Percentiles rank a stretch among this genome's conserved stretches.
Evolutionary conservation across 768 basidiomycete genomes (phyloP).

Genomic region (Pulveroboletus ravenelii): DNA sequence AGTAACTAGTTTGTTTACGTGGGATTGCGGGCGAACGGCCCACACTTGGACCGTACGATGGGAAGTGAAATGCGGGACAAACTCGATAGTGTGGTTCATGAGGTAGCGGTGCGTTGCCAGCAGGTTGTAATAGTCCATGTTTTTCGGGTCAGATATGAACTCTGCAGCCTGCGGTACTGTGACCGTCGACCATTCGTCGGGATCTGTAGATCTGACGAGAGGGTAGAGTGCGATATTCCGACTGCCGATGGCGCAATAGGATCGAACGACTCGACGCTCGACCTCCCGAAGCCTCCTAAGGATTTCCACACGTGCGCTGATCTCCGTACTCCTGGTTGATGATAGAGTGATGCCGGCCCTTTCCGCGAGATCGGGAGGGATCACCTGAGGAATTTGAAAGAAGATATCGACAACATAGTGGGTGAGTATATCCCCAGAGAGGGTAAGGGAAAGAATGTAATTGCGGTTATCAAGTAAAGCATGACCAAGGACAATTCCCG

Average conservation of each 20-base stretch:
- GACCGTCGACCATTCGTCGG: conserved; percentile 50
- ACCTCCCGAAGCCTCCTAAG: conserved; percentile 56
- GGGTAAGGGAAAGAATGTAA: conserved; percentile 27
- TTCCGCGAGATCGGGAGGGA: conserved; percentile 39
- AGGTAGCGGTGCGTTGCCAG: conserved; percentile 60
- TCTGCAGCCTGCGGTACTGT: conserved; percentile 52
- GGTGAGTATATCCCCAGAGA: conserved; percentile 48
- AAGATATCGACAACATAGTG: conserved; percentile 51
- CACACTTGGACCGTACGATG: conserved; percentile 52
- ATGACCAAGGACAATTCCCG: conserved; percentile 28
- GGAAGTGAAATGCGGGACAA: conserved; percentile 41
- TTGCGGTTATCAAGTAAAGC: conserved; percentile 30
- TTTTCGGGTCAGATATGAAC: conserved; percentile 33
- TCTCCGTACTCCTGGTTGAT: conserved; percentile 33
- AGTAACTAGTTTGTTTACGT: conserved; percentile 46
- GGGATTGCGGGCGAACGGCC: conserved; percentile 55
- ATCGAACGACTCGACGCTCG: conserved; percentile 43
- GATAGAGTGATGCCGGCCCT: conserved; percentile 42
- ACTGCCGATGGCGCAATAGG: conserved; percentile 32
- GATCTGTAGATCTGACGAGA: conserved; percentile 39
- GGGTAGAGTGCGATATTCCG: conserved; percentile 37
- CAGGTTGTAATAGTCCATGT: conserved; percentile 32
- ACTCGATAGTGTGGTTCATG: conserved; percentile 50
- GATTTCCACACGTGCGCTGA: conserved; percentile 60
- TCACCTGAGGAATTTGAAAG: conserved; percentile 57